phyloP scores from a whole-genome alignment of 2,329 filamentous ascomycete genomes.

The Trichoderma afroharzianum region DNA sequence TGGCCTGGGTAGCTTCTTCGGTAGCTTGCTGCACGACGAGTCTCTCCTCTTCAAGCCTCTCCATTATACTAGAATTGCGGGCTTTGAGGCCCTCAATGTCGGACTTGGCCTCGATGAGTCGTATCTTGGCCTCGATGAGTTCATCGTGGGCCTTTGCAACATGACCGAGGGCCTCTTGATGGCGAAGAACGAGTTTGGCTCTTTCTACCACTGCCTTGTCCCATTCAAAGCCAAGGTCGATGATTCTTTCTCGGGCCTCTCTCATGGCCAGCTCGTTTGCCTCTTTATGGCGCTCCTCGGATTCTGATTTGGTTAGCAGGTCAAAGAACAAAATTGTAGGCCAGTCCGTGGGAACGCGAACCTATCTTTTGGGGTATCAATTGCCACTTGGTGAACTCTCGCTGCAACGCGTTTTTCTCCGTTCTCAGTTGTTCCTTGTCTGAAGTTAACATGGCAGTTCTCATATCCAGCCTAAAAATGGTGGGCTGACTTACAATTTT shows the following conservation, averaged over 20 bases:
- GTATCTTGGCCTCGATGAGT: slow-evolving; percentile 66
- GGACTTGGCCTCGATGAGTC: slow-evolving; percentile 75
- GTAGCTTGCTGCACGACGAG: slow-evolving; percentile 34
- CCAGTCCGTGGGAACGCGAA: slow-evolving; percentile 36
- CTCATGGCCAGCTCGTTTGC: slow-evolving; percentile 32
- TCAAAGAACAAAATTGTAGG: background rate
- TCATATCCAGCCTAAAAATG: background rate
- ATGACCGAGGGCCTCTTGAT: slow-evolving; percentile 57
- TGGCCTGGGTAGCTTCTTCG: slow-evolving; percentile 36
- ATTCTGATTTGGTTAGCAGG: slow-evolving; percentile 30
- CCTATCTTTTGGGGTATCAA: slow-evolving; percentile 69
- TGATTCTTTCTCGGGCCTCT: slow-evolving; percentile 38
- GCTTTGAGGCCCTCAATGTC: slow-evolving; percentile 67
- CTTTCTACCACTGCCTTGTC: slow-evolving; percentile 56
- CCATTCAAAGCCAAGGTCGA: slow-evolving; percentile 49
- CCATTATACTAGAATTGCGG: slow-evolving; percentile 59
- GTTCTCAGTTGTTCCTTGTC: slow-evolving; percentile 46
- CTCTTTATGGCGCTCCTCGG: slow-evolving; percentile 33
- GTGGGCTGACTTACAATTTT: slow-evolving; percentile 32
- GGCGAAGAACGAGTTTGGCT: slow-evolving; percentile 49
- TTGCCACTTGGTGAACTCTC: slow-evolving; percentile 59
- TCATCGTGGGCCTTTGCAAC: slow-evolving; percentile 61
- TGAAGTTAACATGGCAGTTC: slow-evolving; percentile 21
- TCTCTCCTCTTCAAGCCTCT: slow-evolving; percentile 46
- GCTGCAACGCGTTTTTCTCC: slow-evolving; percentile 67